Conservation (phyloP, 2,329 filamentous ascomycete species). For the Colletotrichum aenigma region DNA sequence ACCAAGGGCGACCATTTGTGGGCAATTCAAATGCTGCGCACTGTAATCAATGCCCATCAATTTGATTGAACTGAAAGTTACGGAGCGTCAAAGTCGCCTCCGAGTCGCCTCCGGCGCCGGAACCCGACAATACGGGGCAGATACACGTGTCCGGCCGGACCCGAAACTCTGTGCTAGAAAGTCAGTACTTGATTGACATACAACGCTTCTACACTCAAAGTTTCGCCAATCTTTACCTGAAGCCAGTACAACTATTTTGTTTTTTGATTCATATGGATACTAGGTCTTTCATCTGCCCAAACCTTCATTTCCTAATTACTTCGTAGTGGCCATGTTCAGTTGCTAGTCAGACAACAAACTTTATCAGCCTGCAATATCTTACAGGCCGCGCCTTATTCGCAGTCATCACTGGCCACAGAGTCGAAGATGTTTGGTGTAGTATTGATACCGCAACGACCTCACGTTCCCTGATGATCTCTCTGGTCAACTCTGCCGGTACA, state of each 20-base stretch:
- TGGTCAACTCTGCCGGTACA: background rate
- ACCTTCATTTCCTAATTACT: background rate
- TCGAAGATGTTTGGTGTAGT: background rate
- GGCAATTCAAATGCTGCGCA: background rate
- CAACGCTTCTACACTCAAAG: background rate
- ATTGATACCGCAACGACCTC: background rate
- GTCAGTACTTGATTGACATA: background rate
- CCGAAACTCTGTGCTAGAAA: background rate
- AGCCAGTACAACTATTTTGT: background rate
- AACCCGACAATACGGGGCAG: background rate
- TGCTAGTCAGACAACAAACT: background rate
- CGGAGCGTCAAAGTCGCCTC: accelerated
- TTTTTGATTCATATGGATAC: background rate
- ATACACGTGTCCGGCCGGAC: background rate
- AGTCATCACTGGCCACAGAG: background rate
- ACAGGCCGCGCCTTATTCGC: background rate
- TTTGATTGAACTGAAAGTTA: background rate
- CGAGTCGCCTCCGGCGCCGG: background rate
- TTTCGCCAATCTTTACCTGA: background rate
- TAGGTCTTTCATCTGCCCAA: background rate
- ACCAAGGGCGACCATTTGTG: accelerated
- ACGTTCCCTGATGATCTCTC: background rate
- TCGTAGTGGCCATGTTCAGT: background rate
- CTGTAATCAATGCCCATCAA: background rate
- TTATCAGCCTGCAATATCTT: background rate